Base-by-base conservation (phyloP, 345 rosid species). In the Heritiera littoralis region DNA sequence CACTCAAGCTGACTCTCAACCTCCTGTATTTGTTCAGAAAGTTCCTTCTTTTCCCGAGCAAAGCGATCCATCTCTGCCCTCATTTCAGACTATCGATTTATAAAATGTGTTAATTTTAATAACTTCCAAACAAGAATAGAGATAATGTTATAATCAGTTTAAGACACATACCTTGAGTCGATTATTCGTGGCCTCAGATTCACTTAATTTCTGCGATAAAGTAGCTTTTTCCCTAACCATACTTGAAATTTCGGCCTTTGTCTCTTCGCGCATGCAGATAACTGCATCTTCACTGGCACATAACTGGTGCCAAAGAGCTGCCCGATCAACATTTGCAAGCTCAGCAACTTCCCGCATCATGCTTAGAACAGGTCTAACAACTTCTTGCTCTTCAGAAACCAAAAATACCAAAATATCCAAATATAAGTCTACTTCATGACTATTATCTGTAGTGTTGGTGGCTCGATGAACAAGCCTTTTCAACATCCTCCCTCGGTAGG, bases 1-100 rank as follows among this genome's bases (percentile, higher is more conserved):
- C 99, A 97, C 79, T 97, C 99, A 56, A 97, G 96, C 83, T 97
- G 99, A 86, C 93, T 88, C 83, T 97, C 97, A 80, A 86, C 87
- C 79, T 94, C 99, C 66, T 90, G 97, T 56, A 90, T 84, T 83
- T 97, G 96, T 81, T 94, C 97, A 58, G 87, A 85, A 79, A 91
- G 91, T 71, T 93, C 98, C 83, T 92, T 97, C 87, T 89, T 94
- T 70, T 94, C 99, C 77, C 93, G 89, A 67, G 90, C 83, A 87
- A 91, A 92, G 52, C 92, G 90, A 80, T 94, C 99, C 80, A 55
- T 72, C 94, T 92, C 99, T 80, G 91, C 92, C 86, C 84, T 97
- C 96, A 90, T 88, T 83, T 97, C 98, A 77, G 92, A 86, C 99
- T 97, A 93, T 65, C 85, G 90, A 79, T 72, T 80, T 72, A 81